Base-by-base conservation (phyloP, 495 filamentous ascomycete genomes). In the Polyplosphaeria fusca region DNA sequence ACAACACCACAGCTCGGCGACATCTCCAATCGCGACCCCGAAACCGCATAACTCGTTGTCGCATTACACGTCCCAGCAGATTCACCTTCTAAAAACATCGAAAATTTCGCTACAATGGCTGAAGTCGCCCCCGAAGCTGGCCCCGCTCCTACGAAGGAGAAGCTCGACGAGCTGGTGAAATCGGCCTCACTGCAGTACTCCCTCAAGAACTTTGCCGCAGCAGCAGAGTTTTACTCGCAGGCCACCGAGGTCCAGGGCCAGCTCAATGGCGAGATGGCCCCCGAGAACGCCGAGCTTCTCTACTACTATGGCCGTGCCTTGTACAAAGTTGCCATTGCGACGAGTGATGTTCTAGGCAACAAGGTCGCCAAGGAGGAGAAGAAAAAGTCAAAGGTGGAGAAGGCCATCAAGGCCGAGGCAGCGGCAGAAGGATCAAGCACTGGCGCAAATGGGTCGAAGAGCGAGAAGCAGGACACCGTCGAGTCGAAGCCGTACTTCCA, bases 291-390 rank as follows among this genome's bases (percentile, higher is more conserved):
- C 14, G 91, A 95, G 65, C 76, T 99, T 25, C 82, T 97, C 14
- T 99, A 90, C 70, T 80, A 86, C 48, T 99, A 99, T 73, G 93
- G 94, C 16, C 87, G 91, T 65, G 86, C 87, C 37, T 77, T 97
- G 14, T 96, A 93, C 77, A 87, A 92, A 66, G 87, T 96, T 52
- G 93, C 91, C 18, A 86, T 96, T 61, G 86, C 81, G 71, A 96
- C 93, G 67, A 95, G 89, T 66, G 92, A 96, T 69, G 92, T 98
- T 24, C 78, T 98, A 27, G 93, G 93, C 56, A 85, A 84, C 7
- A 88, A 86, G 66, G 84, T 91, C 0, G 81, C 85, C 5, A 76
- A 76, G 1, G 84, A 87, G 37, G 55, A 66, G 25, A 66, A 62
- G 28, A 53, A 46, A 83, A 60, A 62, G 64, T 13, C 66, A 60